Conservation (phyloP, 2,329 filamentous ascomycete species). For the Sarocladium oryzae region DNA sequence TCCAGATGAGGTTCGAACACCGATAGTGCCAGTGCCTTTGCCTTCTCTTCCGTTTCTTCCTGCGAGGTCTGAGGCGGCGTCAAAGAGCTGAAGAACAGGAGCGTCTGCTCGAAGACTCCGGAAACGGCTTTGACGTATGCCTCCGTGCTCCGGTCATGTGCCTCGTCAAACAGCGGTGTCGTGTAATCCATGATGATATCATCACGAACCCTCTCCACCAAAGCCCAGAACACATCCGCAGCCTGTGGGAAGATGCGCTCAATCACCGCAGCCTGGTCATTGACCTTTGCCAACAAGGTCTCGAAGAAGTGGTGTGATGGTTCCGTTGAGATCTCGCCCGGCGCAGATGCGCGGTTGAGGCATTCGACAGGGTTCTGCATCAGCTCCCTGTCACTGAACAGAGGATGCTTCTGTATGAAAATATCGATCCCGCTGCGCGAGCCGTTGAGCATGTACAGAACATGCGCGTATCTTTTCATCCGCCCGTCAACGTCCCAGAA, state of each 20-base stretch:
- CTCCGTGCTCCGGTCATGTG: constrained; percentile 67
- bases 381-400: constrained; percentile 68
- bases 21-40: constrained; percentile 60
- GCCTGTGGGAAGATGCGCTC: constrained; percentile 73
- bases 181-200: constrained; percentile 83
- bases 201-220: constrained; percentile 77
- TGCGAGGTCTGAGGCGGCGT: constrained; percentile 58
- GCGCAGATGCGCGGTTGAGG: constrained; percentile 58
- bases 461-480: constrained; percentile 85
- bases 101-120: constrained; percentile 78
- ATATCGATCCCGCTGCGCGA: constrained; percentile 72
- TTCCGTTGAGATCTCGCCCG: constrained; percentile 64
- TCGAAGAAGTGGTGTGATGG: constrained; percentile 80
- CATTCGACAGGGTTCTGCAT: constrained; percentile 71
- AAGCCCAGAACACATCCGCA: constrained; percentile 64
- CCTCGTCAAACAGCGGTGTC: constrained; percentile 78
- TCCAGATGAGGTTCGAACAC: constrained; percentile 93
- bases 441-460: constrained; percentile 76
- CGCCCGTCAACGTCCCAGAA: constrained; percentile 79
- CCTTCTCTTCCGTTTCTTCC: constrained; percentile 49
- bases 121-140: constrained; percentile 82
- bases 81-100: constrained; percentile 69
- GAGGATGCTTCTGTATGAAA: constrained; percentile 82
- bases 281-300: constrained; percentile 64
- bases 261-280: constrained; percentile 76